A percentile compares a stretch with the other conserved stretches of the same genome.
Evolutionary conservation across 176 grass and related monocot genomes (phyloP).

Genomic region (Aegilops umbellulata): DNA sequence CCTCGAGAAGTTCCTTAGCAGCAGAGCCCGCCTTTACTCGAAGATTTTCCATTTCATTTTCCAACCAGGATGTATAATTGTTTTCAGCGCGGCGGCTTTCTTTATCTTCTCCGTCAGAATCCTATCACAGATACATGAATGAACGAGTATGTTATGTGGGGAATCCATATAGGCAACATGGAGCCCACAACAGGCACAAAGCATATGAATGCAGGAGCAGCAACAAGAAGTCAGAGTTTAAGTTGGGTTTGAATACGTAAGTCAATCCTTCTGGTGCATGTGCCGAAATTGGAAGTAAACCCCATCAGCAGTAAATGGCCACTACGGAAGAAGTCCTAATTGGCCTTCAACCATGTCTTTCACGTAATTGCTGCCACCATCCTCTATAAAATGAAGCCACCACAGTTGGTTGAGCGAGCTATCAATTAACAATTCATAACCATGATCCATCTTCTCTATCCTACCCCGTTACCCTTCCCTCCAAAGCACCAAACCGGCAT

Average conservation of each 20-base stretch:
- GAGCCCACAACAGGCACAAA: not conserved
- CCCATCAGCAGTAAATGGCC: no score
- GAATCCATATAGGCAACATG: not conserved
- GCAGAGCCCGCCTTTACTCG: not conserved
- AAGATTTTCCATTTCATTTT: conserved; percentile 7
- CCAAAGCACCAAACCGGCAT: no score
- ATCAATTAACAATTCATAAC: no score
- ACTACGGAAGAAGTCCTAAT: no score
- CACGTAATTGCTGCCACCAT: no score
- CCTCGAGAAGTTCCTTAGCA: not conserved
- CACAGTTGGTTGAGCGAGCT: no score
- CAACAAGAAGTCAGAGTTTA: not conserved
- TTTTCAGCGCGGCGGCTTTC: not conserved
- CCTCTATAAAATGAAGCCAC: no score
- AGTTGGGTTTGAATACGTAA: not conserved
- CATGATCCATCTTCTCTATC: no score
- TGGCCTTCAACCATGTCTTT: no score
- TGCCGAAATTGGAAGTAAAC: no score
- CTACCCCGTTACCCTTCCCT: no score
- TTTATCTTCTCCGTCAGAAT: not conserved
- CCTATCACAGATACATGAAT: not conserved
- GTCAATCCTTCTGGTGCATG: no score
- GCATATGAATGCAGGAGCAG: not conserved
- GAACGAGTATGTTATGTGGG: not conserved
- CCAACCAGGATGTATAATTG: not conserved